Evolutionary conservation across 2,329 filamentous ascomycete genomes (phyloP).

Genomic region (Blastomyces emzantsi): DNA sequence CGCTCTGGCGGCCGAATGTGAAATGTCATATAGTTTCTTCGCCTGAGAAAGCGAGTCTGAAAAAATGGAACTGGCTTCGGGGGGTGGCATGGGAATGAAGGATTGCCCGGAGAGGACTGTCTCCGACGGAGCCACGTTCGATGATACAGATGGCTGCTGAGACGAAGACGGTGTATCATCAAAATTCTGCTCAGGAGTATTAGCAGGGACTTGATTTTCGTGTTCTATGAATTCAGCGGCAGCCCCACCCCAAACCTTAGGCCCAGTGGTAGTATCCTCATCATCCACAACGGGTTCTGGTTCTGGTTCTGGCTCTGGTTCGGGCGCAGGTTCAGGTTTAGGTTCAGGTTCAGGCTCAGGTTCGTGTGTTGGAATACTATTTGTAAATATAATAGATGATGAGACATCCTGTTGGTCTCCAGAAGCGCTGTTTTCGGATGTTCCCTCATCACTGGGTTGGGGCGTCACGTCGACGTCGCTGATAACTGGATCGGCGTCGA

Average conservation of each 20-base stretch:
- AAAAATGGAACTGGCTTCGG: slow-evolving; percentile 1
- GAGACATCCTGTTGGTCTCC: neutral
- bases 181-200: slow-evolving; percentile 42
- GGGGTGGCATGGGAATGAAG: slow-evolving; percentile 3
- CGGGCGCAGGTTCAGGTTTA: too few species aligned
- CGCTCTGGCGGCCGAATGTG: neutral
- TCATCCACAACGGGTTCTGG: neutral
- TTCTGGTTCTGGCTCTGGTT: neutral
- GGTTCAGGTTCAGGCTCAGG: neutral
- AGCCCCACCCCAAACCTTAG: slow-evolving; percentile 44
- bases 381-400: neutral
- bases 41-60: neutral
- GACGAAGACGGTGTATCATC: slow-evolving; percentile 23
- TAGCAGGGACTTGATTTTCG: slow-evolving; percentile 36
- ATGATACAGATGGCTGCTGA: neutral
- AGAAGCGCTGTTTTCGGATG: neutral
- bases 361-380: neutral
- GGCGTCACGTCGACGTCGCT: neutral
- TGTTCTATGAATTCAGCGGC: slow-evolving; percentile 39
- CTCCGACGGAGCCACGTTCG: neutral
- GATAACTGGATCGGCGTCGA: neutral
- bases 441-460: neutral
- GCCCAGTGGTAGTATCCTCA: neutral
- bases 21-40: neutral
- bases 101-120: slow-evolving; percentile 1